phyloP scores from a whole-genome alignment of 768 basidiomycete genomes.

The Lentinula sp. region DNA sequence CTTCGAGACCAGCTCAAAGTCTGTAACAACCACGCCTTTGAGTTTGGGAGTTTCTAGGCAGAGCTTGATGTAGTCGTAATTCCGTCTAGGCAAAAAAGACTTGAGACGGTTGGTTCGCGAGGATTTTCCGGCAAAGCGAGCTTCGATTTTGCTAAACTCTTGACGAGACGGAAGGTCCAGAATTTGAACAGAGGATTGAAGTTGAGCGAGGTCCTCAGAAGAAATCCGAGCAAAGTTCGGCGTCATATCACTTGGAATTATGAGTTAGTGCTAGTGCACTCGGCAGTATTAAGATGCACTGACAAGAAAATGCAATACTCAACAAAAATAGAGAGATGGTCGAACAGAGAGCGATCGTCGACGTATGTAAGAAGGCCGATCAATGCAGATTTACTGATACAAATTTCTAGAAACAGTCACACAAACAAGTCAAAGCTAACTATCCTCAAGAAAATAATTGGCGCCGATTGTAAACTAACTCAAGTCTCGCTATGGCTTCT shows the following conservation, averaged over 20 bases:
- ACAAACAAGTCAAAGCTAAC: no score
- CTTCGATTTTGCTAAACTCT: background rate
- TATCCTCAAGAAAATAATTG: no score
- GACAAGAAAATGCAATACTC: background rate
- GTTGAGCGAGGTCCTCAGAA: constrained; percentile 1
- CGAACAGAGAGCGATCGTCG: no score
- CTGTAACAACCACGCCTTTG: background rate
- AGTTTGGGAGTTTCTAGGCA: background rate
- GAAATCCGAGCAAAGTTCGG: background rate
- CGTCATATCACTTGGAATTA: background rate
- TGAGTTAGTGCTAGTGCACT: no score
- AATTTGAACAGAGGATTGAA: background rate
- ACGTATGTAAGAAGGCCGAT: no score
- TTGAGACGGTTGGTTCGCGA: background rate
- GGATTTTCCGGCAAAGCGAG: background rate
- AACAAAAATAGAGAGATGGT: background rate
- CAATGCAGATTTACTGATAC: no score
- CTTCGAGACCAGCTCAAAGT: background rate
- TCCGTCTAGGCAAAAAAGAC: background rate
- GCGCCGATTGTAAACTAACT: no score
- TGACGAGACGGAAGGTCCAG: background rate
- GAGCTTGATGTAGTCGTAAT: background rate
- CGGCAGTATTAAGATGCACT: background rate
- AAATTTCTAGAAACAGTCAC: no score
- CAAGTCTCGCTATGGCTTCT: no score